Conservation (phyloP, 164 flowering plant genomes). For the Tinospora cordifolia region DNA sequence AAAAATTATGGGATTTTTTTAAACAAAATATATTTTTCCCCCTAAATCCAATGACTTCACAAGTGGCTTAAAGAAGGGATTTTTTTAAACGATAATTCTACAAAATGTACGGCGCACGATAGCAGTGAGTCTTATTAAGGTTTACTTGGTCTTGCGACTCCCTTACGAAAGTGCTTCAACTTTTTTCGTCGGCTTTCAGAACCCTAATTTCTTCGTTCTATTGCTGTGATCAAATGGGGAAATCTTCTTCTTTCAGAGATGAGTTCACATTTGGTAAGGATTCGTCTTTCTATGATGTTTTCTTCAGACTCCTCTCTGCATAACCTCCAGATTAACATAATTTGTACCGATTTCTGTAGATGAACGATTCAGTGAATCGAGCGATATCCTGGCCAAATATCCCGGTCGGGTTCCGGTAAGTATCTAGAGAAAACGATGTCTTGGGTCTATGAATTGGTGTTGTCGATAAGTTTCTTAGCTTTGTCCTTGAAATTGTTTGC, state of each 20-base stretch:
- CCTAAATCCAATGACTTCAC: no score
- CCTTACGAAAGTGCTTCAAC: neutral
- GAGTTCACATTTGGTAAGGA: conserved; percentile 55
- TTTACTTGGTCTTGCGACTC: no score
- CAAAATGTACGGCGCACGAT: no score
- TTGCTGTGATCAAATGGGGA: conserved; percentile 34
- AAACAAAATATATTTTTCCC: no score
- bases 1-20: no score
- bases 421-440: neutral
- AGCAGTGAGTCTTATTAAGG: no score
- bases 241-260: conserved; percentile 45
- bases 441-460: neutral
- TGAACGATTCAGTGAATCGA: conserved; percentile 54
- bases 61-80: no score
- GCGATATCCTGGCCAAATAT: conserved; percentile 56
- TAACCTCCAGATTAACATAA: neutral
- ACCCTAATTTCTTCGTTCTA: neutral
- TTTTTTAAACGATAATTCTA: no score
- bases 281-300: neutral
- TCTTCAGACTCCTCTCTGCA: neutral
- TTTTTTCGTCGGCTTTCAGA: neutral
- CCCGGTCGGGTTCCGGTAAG: conserved; percentile 75
- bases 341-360: conserved; percentile 28
- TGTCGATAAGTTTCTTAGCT: neutral
- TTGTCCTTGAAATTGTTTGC: neutral